Base-by-base conservation (phyloP, 2,329 filamentous ascomycete species). In the Metarhizium album region DNA sequence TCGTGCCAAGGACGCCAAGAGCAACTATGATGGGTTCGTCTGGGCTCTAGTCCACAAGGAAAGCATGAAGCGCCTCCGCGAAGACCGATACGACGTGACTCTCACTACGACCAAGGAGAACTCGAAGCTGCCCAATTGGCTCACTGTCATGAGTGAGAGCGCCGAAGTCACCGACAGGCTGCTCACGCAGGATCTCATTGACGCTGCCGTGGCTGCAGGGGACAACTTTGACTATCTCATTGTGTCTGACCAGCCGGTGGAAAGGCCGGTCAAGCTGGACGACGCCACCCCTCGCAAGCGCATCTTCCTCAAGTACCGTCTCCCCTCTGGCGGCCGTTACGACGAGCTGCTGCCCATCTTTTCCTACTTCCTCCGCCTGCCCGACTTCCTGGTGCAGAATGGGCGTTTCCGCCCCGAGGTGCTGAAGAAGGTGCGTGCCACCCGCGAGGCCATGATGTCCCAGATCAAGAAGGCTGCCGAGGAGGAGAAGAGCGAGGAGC, bases 1-100 rank as follows among this genome's bases (percentile, higher is more conserved):
- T 14, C 68, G 78, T 49, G 69, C 70, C 63, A 70, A 78, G 74
- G 71, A 80, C 62, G 60, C 72, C 69, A 84, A 81, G 77, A 83
- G 82, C 73, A 70, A 72, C 52, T 97, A 85, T 62, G 93, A 97
- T 65, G 84, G 84, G 43, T 98, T 97, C 62, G 91, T 98, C 57
- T 97, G 87, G 80, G 91, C 90, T 47, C 70, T 98, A 58, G 90
- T 97, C 55, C 89, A 97, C 78, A 98, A 98, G 80, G 84, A 90
- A 61, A 73, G 79, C 66, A 97, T 98, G 91, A 88, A 87, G 74
- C 75, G 81, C 61, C 79, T 95, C 60, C 86, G 93, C 54, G 87
- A 95, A 46, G 89, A 95, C 56, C 87, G 93, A 60, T 98, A 96
- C 71, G 93, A 98, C 66, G 74, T 96, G 50, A 95, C 88, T 49